Evolutionary conservation across 2,329 filamentous ascomycete genomes (phyloP).

Genomic region (Fusarium protoensiforme): DNA sequence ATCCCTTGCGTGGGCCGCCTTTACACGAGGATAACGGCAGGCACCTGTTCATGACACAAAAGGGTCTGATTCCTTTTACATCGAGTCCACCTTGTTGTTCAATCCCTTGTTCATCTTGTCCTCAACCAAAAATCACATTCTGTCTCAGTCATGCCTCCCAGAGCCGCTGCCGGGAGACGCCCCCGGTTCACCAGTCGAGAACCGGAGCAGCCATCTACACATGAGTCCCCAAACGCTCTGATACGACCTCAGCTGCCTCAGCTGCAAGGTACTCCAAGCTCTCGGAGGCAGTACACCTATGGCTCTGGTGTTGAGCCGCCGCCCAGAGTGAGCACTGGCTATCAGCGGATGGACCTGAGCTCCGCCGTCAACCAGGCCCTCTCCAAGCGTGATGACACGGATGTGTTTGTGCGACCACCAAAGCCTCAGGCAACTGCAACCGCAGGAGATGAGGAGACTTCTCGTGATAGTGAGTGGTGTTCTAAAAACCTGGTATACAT

Average conservation of each 20-base stretch:
- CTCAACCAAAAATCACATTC: not conserved
- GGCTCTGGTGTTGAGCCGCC: conserved; percentile 51
- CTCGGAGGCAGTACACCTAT: conserved; percentile 52
- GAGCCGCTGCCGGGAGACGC: conserved; percentile 27
- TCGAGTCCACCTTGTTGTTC: conserved; percentile 2
- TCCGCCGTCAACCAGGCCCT: conserved; percentile 46
- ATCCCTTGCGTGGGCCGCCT: conserved; percentile 1
- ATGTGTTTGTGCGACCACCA: conserved; percentile 27
- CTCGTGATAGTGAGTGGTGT: conserved; percentile 25
- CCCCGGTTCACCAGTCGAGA: conserved; percentile 34
- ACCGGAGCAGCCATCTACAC: conserved; percentile 21
- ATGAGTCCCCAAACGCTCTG: conserved; percentile 16
- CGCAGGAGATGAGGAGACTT: conserved; percentile 37
- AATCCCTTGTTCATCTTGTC: not conserved
- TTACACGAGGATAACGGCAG: conserved; percentile 3
- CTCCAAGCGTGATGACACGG: conserved; percentile 28
- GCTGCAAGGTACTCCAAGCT: conserved; percentile 48
- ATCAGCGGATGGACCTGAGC: conserved; percentile 41
- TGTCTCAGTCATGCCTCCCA: conserved; percentile 38
- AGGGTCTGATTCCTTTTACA: conserved; percentile 11
- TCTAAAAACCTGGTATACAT: not conserved
- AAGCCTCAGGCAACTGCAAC: conserved; percentile 4
- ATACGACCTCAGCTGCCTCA: conserved; percentile 36
- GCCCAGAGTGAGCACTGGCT: conserved; percentile 37
- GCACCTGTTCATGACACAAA: conserved; percentile 36